Evolutionary conservation across 495 filamentous ascomycete species (phyloP), one percentile per base, ranked within the genome.

Genomic region (Tricharina praecox): DNA sequence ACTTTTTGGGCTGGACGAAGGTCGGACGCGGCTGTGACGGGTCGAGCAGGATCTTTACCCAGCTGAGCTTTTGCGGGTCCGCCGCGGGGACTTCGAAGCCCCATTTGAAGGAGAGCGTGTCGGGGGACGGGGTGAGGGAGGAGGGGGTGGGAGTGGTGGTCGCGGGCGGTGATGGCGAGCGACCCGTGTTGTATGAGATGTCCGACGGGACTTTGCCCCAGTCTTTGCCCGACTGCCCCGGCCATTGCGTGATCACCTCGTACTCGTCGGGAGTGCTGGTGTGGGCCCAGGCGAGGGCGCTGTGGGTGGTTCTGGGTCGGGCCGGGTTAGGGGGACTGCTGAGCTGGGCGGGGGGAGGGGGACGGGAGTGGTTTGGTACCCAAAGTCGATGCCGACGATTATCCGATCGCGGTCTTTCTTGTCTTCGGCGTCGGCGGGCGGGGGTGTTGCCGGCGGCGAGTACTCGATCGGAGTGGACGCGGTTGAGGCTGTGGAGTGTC

Each of bases 191-290:
- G 57, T 79, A 79, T 15, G 68, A 66, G 51, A 79, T 74, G 55
- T 79, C 76, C 21, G 73, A 77, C 0, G 76, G 76, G 9, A 79
- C 76, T 56, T 79, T 79, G 52, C 78, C 76, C 42, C 74, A 79
- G 19, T 77, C 78, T 60, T 79, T 79, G 42, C 75, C 74, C 48
- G 82, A 80, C 18, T 79, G 78, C 34, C 80, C 80, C 2, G 81
- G 81, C 80, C 80, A 85, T 23, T 75, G 79, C 60, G 83, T 85
- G 64, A 85, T 83, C 52, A 85, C 79, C 51, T 85, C 80, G 41
- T 84, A 67, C 58, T 84, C 79, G 51, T 85, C 79, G 1, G 80
- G 81, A 0, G 77, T 80, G 8, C 74, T 77, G 10, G 77, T 82
- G 54, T 84, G 58, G 11, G 58, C 58, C 58, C 58, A 61, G 24